Evolutionary conservation across 352 stramenopile genomes (phyloP).

Genomic region (Thalassiosira oceanica): DNA sequence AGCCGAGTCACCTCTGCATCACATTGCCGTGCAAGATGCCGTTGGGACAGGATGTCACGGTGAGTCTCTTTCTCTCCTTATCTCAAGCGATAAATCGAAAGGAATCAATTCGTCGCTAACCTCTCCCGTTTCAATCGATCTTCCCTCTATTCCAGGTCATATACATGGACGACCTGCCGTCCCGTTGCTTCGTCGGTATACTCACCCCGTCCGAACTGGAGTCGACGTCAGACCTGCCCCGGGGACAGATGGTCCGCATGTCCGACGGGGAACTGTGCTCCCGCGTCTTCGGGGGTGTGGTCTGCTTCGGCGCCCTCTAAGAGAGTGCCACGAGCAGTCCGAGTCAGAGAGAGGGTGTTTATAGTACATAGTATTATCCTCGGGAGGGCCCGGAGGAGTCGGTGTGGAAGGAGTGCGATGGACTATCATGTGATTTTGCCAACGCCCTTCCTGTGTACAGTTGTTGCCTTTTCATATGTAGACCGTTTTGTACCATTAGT

Average conservation of each 20-base stretch:
- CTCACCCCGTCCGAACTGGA: not conserved
- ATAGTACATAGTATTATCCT: too few species aligned
- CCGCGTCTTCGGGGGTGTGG: not conserved
- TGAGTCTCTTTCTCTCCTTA: not conserved
- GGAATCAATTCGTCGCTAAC: not conserved
- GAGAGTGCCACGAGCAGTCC: too few species aligned
- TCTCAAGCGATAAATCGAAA: not conserved
- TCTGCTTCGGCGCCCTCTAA: too few species aligned
- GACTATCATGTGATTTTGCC: too few species aligned
- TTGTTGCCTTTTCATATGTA: too few species aligned
- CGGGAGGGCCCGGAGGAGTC: too few species aligned
- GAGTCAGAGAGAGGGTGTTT: too few species aligned
- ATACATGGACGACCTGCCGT: constrained; percentile 1
- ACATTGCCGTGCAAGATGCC: not conserved
- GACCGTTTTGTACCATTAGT: too few species aligned
- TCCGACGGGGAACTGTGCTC: not conserved
- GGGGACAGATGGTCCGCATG: not conserved
- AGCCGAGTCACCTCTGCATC: not conserved
- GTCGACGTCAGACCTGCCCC: not conserved
- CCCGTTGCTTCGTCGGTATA: not conserved
- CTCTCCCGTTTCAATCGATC: too few species aligned
- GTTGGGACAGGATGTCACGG: not conserved
- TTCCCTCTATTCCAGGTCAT: not conserved
- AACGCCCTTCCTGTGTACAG: too few species aligned
- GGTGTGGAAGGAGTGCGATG: too few species aligned